Conservation (phyloP, 345 rosid species). For the Bretschneidera sinensis region DNA sequence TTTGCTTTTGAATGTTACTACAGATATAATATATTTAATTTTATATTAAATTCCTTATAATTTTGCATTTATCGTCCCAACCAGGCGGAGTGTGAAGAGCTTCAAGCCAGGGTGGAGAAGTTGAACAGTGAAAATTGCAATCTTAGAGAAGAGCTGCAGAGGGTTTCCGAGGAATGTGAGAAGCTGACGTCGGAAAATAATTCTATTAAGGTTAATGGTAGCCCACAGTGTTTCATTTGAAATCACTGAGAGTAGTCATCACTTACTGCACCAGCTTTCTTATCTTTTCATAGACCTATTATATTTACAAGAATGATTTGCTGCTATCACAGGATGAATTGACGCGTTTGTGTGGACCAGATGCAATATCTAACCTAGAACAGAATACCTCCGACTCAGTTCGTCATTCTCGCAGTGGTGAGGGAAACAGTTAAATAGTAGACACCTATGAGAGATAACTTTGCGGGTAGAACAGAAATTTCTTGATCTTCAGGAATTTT, state of each 20-base stretch:
- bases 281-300: neutral
- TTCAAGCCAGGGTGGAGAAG: conserved; percentile 69
- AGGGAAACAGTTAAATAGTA: conserved; percentile 28
- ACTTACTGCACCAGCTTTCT: neutral
- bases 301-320: neutral
- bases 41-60: neutral
- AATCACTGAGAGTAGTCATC: too few relatives aligned
- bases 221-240: neutral
- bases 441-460: neutral
- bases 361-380: conserved; percentile 62
- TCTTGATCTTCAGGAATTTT: conserved; percentile 11
- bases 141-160: conserved; percentile 75
- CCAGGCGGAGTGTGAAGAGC: conserved; percentile 93
- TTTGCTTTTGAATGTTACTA: too few relatives aligned
- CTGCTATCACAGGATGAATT: conserved; percentile 65
- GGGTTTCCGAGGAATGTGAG: conserved; percentile 80
- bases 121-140: conserved; percentile 54
- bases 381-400: conserved; percentile 31
- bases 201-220: conserved; percentile 60
- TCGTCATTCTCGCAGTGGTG: conserved; percentile 29
- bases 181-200: conserved; percentile 79
- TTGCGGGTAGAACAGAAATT: conserved; percentile 4
- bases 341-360: conserved; percentile 62
- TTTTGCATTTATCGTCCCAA: neutral
- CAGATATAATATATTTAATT: too few relatives aligned